Percentiles rank a stretch among this genome's conserved stretches.
Conservation (phyloP, 2,329 filamentous ascomycete species). For the Magnaporthales sp. region DNA sequence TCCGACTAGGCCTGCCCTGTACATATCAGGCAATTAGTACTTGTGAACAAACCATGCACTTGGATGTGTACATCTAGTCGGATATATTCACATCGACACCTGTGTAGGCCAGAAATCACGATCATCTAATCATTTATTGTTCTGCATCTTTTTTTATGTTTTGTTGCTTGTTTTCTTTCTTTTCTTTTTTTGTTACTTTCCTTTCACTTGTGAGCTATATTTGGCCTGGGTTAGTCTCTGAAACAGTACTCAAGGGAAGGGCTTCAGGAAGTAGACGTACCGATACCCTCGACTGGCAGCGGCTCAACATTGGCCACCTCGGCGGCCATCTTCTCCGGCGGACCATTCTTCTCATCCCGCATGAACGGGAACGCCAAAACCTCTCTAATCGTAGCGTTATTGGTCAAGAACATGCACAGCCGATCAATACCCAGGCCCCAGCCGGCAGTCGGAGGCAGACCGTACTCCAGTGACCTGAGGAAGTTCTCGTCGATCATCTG, state of each 20-base stretch:
- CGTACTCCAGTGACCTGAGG: slow-evolving; percentile 69
- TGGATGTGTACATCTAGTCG: not conserved
- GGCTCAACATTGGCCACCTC: slow-evolving; percentile 23
- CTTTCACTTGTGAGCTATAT: slow-evolving; percentile 12
- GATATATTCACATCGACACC: not conserved
- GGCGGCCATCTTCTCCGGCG: slow-evolving; percentile 36
- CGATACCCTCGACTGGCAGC: slow-evolving; percentile 25
- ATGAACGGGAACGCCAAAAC: slow-evolving; percentile 96
- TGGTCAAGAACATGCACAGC: slow-evolving; percentile 52
- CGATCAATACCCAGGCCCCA: slow-evolving; percentile 97
- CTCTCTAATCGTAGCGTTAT: slow-evolving; percentile 95
- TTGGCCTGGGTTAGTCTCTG: not conserved
- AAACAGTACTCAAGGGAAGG: not conserved
- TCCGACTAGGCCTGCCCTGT: not conserved
- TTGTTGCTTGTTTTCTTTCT: not conserved
- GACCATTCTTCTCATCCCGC: slow-evolving; percentile 63
- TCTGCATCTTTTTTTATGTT: not conserved
- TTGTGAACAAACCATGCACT: not conserved
- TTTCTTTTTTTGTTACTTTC: not conserved
- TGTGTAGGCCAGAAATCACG: not conserved
- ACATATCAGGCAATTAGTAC: not conserved
- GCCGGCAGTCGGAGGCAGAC: slow-evolving; percentile 81
- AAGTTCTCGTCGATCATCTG: slow-evolving; percentile 96
- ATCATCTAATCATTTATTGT: not conserved
- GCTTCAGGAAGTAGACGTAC: slow-evolving; percentile 14